Conservation (phyloP, 1,139 yeast species). For the Debaryomyces robertsiae region DNA sequence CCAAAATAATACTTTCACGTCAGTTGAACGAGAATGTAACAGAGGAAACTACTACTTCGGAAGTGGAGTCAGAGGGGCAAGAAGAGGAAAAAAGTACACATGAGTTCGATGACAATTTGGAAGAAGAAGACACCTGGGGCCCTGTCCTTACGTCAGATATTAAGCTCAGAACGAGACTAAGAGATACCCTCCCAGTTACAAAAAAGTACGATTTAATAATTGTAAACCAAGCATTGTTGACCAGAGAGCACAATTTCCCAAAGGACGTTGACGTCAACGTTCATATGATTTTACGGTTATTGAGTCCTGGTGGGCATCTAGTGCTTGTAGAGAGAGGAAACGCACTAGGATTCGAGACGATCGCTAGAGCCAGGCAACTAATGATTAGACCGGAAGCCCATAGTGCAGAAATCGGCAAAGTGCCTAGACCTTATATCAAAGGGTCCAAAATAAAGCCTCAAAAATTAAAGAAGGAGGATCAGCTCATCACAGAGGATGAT, state of each 20-base stretch:
- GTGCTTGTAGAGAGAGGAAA: slow-evolving; percentile 87
- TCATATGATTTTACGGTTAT: slow-evolving; percentile 58
- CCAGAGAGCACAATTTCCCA: slow-evolving; percentile 64
- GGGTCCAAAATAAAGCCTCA: slow-evolving; percentile 52
- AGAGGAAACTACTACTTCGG: slow-evolving; percentile 19
- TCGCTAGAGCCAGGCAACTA: slow-evolving; percentile 88
- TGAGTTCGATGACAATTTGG: slow-evolving; percentile 22
- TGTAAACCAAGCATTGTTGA: slow-evolving; percentile 75
- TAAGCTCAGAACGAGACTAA: slow-evolving; percentile 53
- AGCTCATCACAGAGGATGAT: slow-evolving; percentile 38
- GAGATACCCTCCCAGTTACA: slow-evolving; percentile 51
- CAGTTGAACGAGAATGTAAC: slow-evolving; percentile 56
- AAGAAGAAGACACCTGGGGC: slow-evolving; percentile 43
- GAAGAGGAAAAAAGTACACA: slow-evolving; percentile 15
- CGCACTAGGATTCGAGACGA: slow-evolving; percentile 82
- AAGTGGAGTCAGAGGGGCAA: slow-evolving; percentile 11
- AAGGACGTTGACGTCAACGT: slow-evolving; percentile 70
- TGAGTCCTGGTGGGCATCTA: slow-evolving; percentile 78
- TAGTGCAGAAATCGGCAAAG: slow-evolving; percentile 57
- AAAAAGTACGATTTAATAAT: slow-evolving; percentile 78
- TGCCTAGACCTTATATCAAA: slow-evolving; percentile 70
- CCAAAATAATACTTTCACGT: slow-evolving; percentile 71
- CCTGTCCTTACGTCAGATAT: slow-evolving; percentile 61
- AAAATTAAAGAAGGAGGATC: slow-evolving; percentile 38
- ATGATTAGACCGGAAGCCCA: slow-evolving; percentile 81